Evolutionary conservation across 1,139 yeast genomes (phyloP).

Genomic region (Candida buenavistaensis): DNA sequence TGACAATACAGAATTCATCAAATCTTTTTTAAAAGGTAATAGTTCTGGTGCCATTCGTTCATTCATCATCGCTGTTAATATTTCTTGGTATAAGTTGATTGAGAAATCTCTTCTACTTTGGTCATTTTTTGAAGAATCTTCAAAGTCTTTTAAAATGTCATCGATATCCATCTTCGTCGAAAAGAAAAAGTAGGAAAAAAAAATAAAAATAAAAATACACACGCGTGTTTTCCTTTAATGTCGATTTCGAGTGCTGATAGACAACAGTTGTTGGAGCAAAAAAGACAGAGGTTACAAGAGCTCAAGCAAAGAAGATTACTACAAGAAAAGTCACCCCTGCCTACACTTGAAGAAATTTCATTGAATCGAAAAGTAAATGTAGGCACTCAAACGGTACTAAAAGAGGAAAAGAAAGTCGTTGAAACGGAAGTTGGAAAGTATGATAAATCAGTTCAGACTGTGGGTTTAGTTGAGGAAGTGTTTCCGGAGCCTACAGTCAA

Average conservation of each 20-base stretch:
- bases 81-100: constrained; percentile 32
- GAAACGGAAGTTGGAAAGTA: constrained; percentile 22
- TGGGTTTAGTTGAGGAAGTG: constrained; percentile 4
- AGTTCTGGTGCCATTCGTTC: constrained; percentile 87
- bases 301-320: constrained; percentile 31
- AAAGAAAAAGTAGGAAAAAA: constrained; percentile 2
- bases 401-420: not conserved
- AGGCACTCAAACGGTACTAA: constrained; percentile 17
- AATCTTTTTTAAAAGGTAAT: constrained; percentile 62
- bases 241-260: constrained; percentile 30
- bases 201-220: constrained; percentile 8
- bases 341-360: constrained; percentile 10
- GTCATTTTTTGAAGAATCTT: constrained; percentile 21
- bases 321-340: constrained; percentile 3
- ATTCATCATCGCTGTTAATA: constrained; percentile 73
- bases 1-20: constrained; percentile 57
- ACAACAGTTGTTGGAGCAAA: constrained; percentile 40
- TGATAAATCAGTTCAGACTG: constrained; percentile 33
- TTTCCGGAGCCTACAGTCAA: too few species aligned
- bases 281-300: constrained; percentile 43
- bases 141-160: constrained; percentile 68
- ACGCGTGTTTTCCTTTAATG: constrained; percentile 12
- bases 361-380: constrained; percentile 6
- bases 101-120: constrained; percentile 11
- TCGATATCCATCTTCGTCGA: constrained; percentile 51